These are phyloP conservation scores for Oryza brachyantha DNA, from an alignment of 176 grass and related monocot genomes.

Conservation along the genomic window DNA sequence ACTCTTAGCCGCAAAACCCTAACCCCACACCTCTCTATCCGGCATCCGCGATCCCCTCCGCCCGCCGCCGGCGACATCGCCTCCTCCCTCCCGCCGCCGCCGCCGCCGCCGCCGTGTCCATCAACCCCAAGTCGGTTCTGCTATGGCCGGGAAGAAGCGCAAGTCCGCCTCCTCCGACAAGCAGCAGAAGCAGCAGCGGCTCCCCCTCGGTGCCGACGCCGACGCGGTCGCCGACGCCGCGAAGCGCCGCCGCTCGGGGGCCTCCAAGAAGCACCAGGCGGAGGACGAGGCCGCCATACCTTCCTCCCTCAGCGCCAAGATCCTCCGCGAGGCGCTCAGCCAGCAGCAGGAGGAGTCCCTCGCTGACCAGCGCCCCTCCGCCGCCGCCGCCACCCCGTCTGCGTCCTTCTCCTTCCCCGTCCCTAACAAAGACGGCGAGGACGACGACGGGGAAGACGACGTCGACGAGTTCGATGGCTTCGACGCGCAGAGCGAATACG, in stretches of 20 bases:
- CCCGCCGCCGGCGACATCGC: no score
- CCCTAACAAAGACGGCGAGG: constrained; percentile 27
- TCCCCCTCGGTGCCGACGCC: constrained; percentile 50
- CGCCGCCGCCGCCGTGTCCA: no score
- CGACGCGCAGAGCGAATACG: constrained; percentile 68
- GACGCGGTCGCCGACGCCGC: constrained; percentile 47
- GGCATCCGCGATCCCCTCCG: background rate
- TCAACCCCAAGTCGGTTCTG: background rate
- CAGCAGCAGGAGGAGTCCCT: constrained; percentile 79
- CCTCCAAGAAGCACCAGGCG: constrained; percentile 61
- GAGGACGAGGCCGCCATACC: constrained; percentile 56
- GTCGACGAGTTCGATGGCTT: constrained; percentile 80
- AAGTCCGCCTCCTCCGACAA: constrained; percentile 40
- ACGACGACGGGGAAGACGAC: constrained; percentile 37
- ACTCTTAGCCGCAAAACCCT: background rate
- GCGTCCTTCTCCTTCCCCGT: constrained; percentile 24
- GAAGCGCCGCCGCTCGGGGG: constrained; percentile 64
- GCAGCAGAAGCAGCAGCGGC: constrained; percentile 38
- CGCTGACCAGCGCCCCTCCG: constrained; percentile 28
- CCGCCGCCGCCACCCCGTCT: background rate
- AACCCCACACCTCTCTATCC: no score
- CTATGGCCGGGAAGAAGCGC: constrained; percentile 80
- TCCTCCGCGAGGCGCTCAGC: constrained; percentile 70
- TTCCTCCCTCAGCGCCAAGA: constrained; percentile 69
- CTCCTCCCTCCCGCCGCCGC: background rate